A percentile compares a stretch with the other conserved stretches of the same genome.
Conservation (phyloP, 768 basidiomycete genomes). For the Tubosaeta brunneosetosa region DNA sequence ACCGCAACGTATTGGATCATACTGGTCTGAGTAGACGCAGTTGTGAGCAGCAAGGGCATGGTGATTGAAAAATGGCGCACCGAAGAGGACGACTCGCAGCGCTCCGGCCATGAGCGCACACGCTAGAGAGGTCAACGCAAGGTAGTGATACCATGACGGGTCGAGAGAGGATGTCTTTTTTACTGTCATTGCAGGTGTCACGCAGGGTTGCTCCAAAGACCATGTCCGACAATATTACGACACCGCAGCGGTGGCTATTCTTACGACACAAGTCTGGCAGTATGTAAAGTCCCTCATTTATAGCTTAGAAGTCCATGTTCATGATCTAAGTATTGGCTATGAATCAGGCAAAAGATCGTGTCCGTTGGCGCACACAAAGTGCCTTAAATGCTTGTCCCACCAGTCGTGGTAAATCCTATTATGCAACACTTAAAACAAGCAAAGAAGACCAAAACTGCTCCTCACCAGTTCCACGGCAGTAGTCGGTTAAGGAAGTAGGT, state of each 20-base stretch:
- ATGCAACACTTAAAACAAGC: conserved; percentile 2
- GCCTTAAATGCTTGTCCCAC: conserved; percentile 27
- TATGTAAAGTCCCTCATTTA: neutral
- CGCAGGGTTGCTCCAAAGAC: neutral
- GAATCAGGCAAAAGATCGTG: neutral
- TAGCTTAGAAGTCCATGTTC: conserved; percentile 9
- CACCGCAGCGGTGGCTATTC: neutral
- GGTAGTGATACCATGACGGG: conserved; percentile 49
- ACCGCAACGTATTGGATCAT: conserved; percentile 70
- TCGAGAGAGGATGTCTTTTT: conserved; percentile 34
- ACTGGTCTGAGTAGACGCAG: conserved; percentile 45
- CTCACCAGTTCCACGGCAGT: conserved; percentile 51
- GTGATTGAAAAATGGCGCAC: conserved; percentile 29
- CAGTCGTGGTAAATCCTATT: conserved; percentile 27
- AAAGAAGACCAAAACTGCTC: neutral
- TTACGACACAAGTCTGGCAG: no score
- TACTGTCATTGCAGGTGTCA: conserved; percentile 17
- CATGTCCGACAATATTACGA: neutral
- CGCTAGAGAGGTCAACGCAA: conserved; percentile 35
- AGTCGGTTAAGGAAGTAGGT: conserved; percentile 66
- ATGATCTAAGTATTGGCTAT: conserved; percentile 4
- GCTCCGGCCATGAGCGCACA: conserved; percentile 43
- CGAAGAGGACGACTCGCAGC: conserved; percentile 39
- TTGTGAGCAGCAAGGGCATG: conserved; percentile 1
- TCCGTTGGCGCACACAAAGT: neutral